Percentiles rank a stretch among this genome's conserved stretches.
Evolutionary conservation across 495 filamentous ascomycete genomes (phyloP).

Genomic region (Cercophora newfieldiana): DNA sequence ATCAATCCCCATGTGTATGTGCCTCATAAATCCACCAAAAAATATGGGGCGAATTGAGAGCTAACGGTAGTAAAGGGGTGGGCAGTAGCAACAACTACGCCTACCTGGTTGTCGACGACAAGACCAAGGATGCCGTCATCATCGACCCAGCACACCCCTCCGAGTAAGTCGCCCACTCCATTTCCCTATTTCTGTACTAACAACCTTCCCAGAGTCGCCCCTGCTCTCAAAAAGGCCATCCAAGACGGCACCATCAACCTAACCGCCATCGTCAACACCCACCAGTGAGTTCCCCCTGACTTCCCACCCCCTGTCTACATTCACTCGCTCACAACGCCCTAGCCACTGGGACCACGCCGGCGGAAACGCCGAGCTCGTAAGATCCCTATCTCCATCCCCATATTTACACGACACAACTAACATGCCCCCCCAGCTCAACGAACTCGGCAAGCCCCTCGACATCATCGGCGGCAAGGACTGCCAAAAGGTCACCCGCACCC

Average conservation of each 20-base stretch:
- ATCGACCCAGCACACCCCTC: constrained; percentile 92
- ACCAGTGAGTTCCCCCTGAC: constrained; percentile 66
- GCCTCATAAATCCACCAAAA: background rate
- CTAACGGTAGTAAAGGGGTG: constrained; percentile 60
- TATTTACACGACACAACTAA: constrained; percentile 19
- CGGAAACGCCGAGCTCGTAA: constrained; percentile 79
- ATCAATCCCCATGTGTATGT: constrained; percentile 97
- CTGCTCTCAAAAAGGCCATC: constrained; percentile 73
- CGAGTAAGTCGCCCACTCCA: constrained; percentile 60
- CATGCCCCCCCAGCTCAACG: constrained; percentile 58
- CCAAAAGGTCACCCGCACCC: constrained; percentile 71
- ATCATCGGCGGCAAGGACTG: constrained; percentile 90
- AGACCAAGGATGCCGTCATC: constrained; percentile 84
- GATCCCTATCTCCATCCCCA: constrained; percentile 13
- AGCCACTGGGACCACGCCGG: constrained; percentile 96
- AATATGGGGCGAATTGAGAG: background rate
- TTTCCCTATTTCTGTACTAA: background rate
- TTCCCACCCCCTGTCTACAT: background rate
- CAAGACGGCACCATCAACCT: constrained; percentile 73
- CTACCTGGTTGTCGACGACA: constrained; percentile 90
- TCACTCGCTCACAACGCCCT: background rate
- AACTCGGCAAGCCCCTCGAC: constrained; percentile 60
- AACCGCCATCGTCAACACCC: constrained; percentile 89
- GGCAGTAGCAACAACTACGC: constrained; percentile 94
- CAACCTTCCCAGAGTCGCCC: constrained; percentile 63